Evolutionary conservation across 2,329 filamentous ascomycete species (phyloP).

Genomic region (Aspergillus pseudonomiae): DNA sequence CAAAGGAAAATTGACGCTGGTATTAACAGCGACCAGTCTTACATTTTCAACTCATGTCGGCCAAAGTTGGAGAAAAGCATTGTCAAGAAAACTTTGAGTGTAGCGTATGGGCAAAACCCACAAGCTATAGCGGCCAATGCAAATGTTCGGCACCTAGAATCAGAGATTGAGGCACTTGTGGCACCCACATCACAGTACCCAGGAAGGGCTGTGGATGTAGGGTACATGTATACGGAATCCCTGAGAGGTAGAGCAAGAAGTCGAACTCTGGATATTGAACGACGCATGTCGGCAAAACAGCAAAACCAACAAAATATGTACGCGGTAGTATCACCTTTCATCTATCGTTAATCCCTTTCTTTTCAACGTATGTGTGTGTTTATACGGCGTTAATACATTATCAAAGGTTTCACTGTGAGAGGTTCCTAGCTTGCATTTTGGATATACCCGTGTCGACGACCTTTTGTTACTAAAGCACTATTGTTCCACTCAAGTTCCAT

Average conservation of each 20-base stretch:
- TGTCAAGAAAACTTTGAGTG: not conserved
- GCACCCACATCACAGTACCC: not conserved
- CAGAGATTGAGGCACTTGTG: not conserved
- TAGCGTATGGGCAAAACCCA: not conserved
- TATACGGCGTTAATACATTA: not conserved
- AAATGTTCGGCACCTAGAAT: not conserved
- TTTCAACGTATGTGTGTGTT: not conserved
- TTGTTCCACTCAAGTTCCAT: not conserved
- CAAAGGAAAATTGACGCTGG: not conserved
- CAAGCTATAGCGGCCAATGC: not conserved
- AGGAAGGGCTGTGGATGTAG: not conserved
- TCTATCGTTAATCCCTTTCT: constrained; percentile 13
- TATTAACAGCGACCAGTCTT: not conserved
- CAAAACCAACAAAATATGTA: constrained; percentile 21
- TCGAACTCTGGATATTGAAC: constrained; percentile 27
- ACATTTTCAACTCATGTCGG: not conserved
- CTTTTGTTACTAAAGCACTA: not conserved
- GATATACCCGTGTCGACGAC: not conserved
- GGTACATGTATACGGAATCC: constrained; percentile 12
- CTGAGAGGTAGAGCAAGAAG: constrained; percentile 28
- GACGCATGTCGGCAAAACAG: constrained; percentile 22
- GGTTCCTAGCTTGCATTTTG: not conserved
- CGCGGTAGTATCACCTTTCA: constrained; percentile 14
- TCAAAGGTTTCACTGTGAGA: not conserved
- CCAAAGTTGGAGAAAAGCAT: not conserved